These are phyloP conservation scores for Paspalum notatum DNA, from an alignment of 176 grass and related monocot species.

Conservation along the genomic window DNA sequence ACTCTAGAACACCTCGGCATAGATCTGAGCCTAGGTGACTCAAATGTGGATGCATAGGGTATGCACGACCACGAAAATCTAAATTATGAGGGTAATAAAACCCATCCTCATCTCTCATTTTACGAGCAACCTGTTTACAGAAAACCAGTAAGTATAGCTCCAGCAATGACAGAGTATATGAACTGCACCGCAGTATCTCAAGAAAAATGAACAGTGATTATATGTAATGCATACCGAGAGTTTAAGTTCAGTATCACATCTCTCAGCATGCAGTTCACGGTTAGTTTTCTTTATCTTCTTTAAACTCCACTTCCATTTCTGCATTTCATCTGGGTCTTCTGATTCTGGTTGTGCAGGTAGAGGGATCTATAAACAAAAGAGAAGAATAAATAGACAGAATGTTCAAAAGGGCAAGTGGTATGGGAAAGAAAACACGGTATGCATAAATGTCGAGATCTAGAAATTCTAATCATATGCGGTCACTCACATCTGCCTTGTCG, in stretches of 20 bases:
- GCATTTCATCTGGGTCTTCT: conserved; percentile 67
- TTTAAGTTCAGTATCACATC: conserved; percentile 93
- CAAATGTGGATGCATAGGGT: conserved; percentile 96
- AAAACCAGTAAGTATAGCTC: conserved; percentile 11
- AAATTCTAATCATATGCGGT: conserved; percentile 13
- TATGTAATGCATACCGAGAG: conserved; percentile 78
- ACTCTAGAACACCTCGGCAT: conserved; percentile 89
- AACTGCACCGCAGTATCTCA: conserved; percentile 32
- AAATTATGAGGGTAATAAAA: conserved; percentile 98
- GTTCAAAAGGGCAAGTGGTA: background rate
- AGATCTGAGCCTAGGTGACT: conserved; percentile 92
- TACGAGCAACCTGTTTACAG: conserved; percentile 87
- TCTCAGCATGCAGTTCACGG: conserved; percentile 79
- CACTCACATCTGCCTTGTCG: conserved; percentile 79
- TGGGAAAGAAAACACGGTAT: conserved; percentile 9
- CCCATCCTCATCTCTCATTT: conserved; percentile 87
- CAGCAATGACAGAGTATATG: conserved; percentile 24
- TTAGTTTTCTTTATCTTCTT: conserved; percentile 89
- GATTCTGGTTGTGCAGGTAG: conserved; percentile 64
- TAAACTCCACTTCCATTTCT: conserved; percentile 78
- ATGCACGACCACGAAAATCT: conserved; percentile 90
- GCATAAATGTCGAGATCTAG: conserved; percentile 17
- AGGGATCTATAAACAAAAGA: conserved; percentile 58
- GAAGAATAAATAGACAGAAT: conserved; percentile 20
- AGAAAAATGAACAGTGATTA: conserved; percentile 22